Evolutionary conservation across 2,329 filamentous ascomycete species (phyloP), one percentile per base, ranked within the genome.

Genomic region (Curvularia eragrostidis): DNA sequence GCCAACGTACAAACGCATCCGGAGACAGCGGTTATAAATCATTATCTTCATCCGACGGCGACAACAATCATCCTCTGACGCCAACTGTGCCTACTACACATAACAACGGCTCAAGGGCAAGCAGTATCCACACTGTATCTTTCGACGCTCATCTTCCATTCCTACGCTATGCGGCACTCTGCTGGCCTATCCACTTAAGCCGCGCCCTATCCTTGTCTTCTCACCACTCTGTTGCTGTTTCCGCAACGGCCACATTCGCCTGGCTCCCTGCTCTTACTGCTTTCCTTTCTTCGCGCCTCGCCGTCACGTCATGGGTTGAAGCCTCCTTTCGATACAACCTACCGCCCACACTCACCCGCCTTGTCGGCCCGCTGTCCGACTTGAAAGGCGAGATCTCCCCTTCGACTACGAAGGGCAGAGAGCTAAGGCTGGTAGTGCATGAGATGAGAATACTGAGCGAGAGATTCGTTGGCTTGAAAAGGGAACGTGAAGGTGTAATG

Each of bases 21-120:
- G 63, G 56, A n/a, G 72, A 75, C 34, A 74, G 71, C 36, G 72
- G 70, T 19, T 75, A 74, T 61, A 71, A 69, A 26, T 72, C 70
- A 15, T 50, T 68, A 32, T 70, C 64, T 3, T 70, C 69, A 28
- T 68, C 65, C 3, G 69, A 72, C 21, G 62, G 63, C 3, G 66
- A 65, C 26, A 66, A 55, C 21, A 39, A 49, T 24, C 58, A 51
- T 23, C 52, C 61, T 10, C 18, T 42, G 26, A 19, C 21, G 2
- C 48, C 43, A 2, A 21, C 10, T 12, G 13, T 48, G 15, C 34
- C 47, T 15, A 50, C 28, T 19, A 46, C 54, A 30, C 51, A 30
- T 26, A 48, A 10, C 21, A 46, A 42, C 23, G 43, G 47, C 41
- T 50, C 51, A 28, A 51, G 51, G 42, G 32, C 58, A 39, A 51